Base-by-base conservation (phyloP, 768 basidiomycete genomes). In the Suillus luteus region DNA sequence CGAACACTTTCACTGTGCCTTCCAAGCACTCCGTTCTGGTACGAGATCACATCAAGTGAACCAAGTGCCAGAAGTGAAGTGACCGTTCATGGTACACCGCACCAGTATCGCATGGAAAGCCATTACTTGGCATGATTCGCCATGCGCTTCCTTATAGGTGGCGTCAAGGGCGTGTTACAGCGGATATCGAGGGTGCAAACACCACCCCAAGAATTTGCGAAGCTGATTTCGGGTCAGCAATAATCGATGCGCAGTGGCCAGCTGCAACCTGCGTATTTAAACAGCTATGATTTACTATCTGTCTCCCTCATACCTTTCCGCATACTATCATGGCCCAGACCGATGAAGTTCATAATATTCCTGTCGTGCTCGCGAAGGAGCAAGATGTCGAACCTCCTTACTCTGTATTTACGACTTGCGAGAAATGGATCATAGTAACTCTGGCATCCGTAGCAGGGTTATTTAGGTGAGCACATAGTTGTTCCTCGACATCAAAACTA, bases 371-470 rank as follows among this genome's bases (percentile, higher is more conserved):
- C 55, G 15, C 8, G 37, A 38, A 57, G 10, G 38, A 27, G 38
- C 37, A 40, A 7, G 55, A 40, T 24, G 22, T 40, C 17, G 61
- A 65, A 27, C 46, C 51, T 59, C 71, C 69, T 35, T 77, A 78
- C 65, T 85, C 81, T 62, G 75, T 85, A 40, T 89, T 81, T 68
- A 81, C 83, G 0, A 69, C 67, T 5, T 65, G 69, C 5, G 86
- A 89, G 68, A 89, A 89, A 76, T 89, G 87, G 88, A 74, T 82
- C 44, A 85, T 90, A 44, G 86, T 90, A 1, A 66, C 71, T 37
- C 76, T 89, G 41, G 79, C 82, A n/a, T 78, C 83, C 0, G 78
- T 84, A 62, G 86, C 86, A 4, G 87, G 82, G 0, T 54, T 87
- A 1, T 89, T 88, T 72, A 90, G 88, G 88, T 80, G 46, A 40